A percentile compares a stretch with the other conserved stretches of the same genome.
Evolutionary conservation across 1,284 basidiomycete genomes (phyloP).

Genomic region (Malassezia arunalokei): DNA sequence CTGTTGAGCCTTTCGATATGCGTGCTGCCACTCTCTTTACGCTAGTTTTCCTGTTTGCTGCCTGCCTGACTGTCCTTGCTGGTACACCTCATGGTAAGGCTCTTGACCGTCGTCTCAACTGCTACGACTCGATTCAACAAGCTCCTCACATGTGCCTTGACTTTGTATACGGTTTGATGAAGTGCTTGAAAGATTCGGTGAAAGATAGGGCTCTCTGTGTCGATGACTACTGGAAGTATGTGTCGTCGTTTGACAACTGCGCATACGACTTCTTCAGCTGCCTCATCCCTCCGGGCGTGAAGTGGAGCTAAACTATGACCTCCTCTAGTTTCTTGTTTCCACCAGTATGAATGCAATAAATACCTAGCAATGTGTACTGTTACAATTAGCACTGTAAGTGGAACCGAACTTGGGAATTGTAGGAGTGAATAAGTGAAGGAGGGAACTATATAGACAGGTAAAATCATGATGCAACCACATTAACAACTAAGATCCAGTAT

Average conservation of each 20-base stretch:
- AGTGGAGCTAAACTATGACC: not conserved
- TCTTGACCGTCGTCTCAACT: slow-evolving; percentile 1
- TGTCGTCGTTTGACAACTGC: slow-evolving; percentile 8
- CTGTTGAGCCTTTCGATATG: not conserved
- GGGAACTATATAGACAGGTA: too few species aligned
- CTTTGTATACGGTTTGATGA: slow-evolving; percentile 1
- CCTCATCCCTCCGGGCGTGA: slow-evolving; percentile 1
- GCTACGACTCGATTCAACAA: not conserved
- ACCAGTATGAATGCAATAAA: too few species aligned
- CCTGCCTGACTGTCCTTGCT: not conserved
- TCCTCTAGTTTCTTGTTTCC: too few species aligned
- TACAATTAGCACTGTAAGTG: too few species aligned
- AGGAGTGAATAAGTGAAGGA: too few species aligned
- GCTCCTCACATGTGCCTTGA: slow-evolving; percentile 4
- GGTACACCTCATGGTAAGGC: slow-evolving; percentile 1
- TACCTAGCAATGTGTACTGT: too few species aligned
- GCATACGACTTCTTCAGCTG: slow-evolving; percentile 1
- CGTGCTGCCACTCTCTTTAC: slow-evolving; percentile 1
- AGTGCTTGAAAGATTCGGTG: not conserved
- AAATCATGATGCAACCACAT: too few species aligned
- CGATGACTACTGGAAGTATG: slow-evolving; percentile 3
- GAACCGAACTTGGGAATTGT: too few species aligned
- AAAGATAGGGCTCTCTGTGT: not conserved
- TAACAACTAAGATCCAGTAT: too few species aligned
- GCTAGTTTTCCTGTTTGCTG: slow-evolving; percentile 3